Base-by-base conservation (phyloP, 192 early-diverging fungal genomes). In the Chytriomyces sp. region DNA sequence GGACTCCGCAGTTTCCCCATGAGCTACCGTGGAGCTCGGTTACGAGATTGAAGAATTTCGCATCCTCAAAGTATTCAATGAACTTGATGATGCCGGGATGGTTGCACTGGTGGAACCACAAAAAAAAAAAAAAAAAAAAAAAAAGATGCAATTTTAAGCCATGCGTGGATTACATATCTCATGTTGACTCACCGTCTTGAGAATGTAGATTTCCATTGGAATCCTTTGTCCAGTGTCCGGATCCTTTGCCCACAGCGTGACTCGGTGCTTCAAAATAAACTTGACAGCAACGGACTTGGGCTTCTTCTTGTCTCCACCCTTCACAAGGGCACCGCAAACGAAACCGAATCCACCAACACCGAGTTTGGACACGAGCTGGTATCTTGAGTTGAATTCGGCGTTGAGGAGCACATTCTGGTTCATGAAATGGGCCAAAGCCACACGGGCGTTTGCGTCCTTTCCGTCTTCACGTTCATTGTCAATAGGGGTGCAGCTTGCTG, bases 311-410 rank as follows among this genome's bases (percentile, higher is more conserved):
- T 86, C 84, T 1, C 7, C 16, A 0, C 61, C 13, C 4, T 86
- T 64, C 18, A 81, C 77, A 35, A 35, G 35, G 16, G 87, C 90
- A n/a, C 86, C 85, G 16, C 89, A 83, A 0, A 94, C 93, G 79
- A 93, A 93, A 4, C 93, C 93, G 77, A 91, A 93, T 23, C 92
- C 93, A 62, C 93, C 93, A 47, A 78, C 85, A 7, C 93, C 93
- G 46, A 94, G 89, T 68, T 92, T 23, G 13, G 71, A 44, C n/a
- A 46, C 45, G 24, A 73, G 24, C 8, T 60, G 6, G 44, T 73
- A 73, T n/a, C 45, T 44, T 2, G 23, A 11, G 10, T 26, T 6
- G 45, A 73, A 73, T 6, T 24, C 20, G 45, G 8, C 9, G 26
- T 73, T 62, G 3, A 57, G 13, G 53, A n/a, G 20, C 60, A 45